phyloP scores from a whole-genome alignment of 257 asterid species.

The Dorcoceras hygrometricum region DNA sequence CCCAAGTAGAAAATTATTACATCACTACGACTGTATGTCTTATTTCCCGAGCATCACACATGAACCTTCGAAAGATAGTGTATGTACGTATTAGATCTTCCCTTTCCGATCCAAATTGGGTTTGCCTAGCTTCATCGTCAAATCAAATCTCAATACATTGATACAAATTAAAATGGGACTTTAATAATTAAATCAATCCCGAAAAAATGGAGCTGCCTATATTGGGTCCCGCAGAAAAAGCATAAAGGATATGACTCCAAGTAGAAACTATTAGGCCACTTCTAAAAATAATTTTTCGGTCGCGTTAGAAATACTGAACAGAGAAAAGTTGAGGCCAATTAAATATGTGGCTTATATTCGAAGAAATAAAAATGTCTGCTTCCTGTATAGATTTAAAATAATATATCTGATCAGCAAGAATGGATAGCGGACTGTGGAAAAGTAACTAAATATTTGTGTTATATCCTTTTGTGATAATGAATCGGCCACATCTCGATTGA shows the following conservation, averaged over 20 bases:
- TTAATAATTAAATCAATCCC: not conserved
- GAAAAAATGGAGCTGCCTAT: too few relatives aligned
- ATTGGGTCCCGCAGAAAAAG: not conserved
- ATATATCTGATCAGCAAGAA: too few relatives aligned
- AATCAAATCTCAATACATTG: too few relatives aligned
- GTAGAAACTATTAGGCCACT: not conserved
- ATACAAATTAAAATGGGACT: too few relatives aligned
- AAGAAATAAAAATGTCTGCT: too few relatives aligned
- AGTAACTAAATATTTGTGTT: too few relatives aligned
- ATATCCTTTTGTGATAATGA: not conserved
- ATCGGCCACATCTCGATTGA: not conserved
- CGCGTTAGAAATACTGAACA: not conserved
- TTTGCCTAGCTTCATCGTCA: not conserved
- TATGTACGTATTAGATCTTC: not conserved
- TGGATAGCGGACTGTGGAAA: too few relatives aligned
- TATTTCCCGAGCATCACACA: not conserved
- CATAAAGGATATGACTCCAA: not conserved
- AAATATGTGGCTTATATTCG: not conserved
- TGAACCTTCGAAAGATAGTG: too few relatives aligned
- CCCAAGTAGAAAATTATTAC: too few relatives aligned
- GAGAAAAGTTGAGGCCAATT: not conserved
- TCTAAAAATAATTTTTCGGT: too few relatives aligned
- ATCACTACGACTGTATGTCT: not conserved
- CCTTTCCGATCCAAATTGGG: not conserved
- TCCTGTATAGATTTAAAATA: too few relatives aligned